Evolutionary conservation across 768 basidiomycete genomes (phyloP), one percentile per base, ranked within the genome.

Genomic region (Rhizopogon roseolus): DNA sequence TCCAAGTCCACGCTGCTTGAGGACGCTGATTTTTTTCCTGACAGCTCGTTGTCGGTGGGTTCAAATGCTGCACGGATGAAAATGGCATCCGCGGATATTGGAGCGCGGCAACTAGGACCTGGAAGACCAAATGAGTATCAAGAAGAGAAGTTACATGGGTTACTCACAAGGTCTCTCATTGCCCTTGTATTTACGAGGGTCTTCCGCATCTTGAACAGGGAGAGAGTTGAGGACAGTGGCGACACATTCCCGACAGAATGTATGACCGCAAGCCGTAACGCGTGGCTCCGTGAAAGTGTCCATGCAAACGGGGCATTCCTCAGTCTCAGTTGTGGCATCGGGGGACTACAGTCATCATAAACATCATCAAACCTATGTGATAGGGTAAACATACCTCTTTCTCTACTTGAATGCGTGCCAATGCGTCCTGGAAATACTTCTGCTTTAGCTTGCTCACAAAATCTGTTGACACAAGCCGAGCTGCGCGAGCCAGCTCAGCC

Each of bases 221-320:
- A 75, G 70, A 1, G 64, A 61, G 41, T 79, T 71, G 40, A 86
- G 58, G 22, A 81, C 72, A 40, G 77, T 74, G n/a, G 67, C 78
- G 74, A 56, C 71, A 60, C 87, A 88, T 38, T 78, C 76, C 6
- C 73, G 71, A 63, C 87, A 88, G 66, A 85, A 88, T 1, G 76
- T 65, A 59, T 88, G 88, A 1, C 65, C 64, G 60, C 88, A 90
- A 0, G 73, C 58, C 0, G 85, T 86, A 39, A 88, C 64, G 17
- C 82, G 70, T 14, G 82, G 71, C 50, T 81, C 73, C 1, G 73
- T 76, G 61, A 81, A 72, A 4, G 67, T 64, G 53, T 89, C 87
- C 54, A 78, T 79, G 64, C 88, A 89, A 52, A 90, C 80, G 0
- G 84, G 76, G 58, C 88, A 90, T 40, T 75, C 71, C 53, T 85